Base-by-base conservation (phyloP, 495 filamentous ascomycete genomes). In the Xeromyces bisporus region DNA sequence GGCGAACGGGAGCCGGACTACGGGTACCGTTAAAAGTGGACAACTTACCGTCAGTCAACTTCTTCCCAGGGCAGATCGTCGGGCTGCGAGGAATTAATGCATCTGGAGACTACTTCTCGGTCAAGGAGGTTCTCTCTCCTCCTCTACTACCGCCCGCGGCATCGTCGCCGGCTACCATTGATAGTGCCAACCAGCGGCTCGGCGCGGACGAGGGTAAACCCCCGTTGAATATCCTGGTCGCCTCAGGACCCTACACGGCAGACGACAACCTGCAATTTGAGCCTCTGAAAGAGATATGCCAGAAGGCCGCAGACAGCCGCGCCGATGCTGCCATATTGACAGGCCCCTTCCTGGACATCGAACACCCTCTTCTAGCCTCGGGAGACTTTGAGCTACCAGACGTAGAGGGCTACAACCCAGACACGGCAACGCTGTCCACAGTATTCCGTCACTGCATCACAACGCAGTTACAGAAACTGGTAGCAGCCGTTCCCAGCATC, bases 21-120 rank as follows among this genome's bases (percentile, higher is more conserved):
- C 70, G 89, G 34, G 67, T 93, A 14, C 81, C 81, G 3, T 58
- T 97, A 13, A 79, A 84, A 43, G 47, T 94, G 6, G 66, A 76
- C 36, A 62, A 67, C 0, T 39, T 93, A 1, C 54, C 62, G 2
- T 67, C 69, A 3, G 80, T 74, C 54, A 78, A 83, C 38, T 84
- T 96, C 62, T 93, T 97, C 53, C 86, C 87, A 0, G 89, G 89
- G 11, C 83, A 94, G 46, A 92, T 94, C 28, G 78, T 91, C 12
- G 89, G 86, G 6, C 56, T 93, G 10, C 64, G 66, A 23, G 89
- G 89, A 6, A 79, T 77, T 43, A 96, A 96, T 44, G 75, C 83
- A 4, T 80, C 79, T 10, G 87, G 87, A 3, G 67, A 76, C 14
- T 77, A 80, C 35, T 93, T 97, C 39, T 67, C 72, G 0, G 81